Percentiles rank a stretch among this genome's conserved stretches.
Evolutionary conservation across 495 filamentous ascomycete species (phyloP).

Genomic region (Arthonia radiata): DNA sequence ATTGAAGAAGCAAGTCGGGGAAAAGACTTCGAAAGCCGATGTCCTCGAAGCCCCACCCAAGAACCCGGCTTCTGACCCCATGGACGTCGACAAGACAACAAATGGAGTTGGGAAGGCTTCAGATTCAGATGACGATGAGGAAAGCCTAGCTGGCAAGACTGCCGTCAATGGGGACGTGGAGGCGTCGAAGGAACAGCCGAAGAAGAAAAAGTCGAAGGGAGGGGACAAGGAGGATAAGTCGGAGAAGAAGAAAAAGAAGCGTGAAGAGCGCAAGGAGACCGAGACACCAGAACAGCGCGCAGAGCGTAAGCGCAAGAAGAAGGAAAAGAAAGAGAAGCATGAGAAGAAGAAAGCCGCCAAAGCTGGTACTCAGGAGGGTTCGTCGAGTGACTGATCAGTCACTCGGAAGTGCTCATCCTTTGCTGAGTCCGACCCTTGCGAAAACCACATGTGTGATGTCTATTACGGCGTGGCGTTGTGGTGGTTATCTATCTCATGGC

Average conservation of each 20-base stretch:
- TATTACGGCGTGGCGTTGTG: neutral
- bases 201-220: conserved; percentile 14
- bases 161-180: no score
- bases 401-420: neutral
- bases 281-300: conserved; percentile 55
- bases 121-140: conserved; percentile 2
- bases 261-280: conserved; percentile 11
- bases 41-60: conserved; percentile 12
- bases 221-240: conserved; percentile 12
- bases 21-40: conserved; percentile 17
- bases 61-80: neutral
- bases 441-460: neutral
- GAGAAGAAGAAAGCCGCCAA: conserved; percentile 37
- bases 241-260: conserved; percentile 10
- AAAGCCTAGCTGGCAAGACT: no score
- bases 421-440: neutral
- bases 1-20: conserved; percentile 16
- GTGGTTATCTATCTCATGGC: neutral
- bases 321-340: conserved; percentile 58
- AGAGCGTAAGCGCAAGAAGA: conserved; percentile 36
- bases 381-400: conserved; percentile 1
- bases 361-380: conserved; percentile 20
- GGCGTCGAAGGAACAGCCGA: conserved; percentile 4
- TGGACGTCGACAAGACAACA: conserved; percentile 2
- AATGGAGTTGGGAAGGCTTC: conserved; percentile 7